Evolutionary conservation across 2,329 filamentous ascomycete genomes (phyloP).

Genomic region (Fusarium succisae): DNA sequence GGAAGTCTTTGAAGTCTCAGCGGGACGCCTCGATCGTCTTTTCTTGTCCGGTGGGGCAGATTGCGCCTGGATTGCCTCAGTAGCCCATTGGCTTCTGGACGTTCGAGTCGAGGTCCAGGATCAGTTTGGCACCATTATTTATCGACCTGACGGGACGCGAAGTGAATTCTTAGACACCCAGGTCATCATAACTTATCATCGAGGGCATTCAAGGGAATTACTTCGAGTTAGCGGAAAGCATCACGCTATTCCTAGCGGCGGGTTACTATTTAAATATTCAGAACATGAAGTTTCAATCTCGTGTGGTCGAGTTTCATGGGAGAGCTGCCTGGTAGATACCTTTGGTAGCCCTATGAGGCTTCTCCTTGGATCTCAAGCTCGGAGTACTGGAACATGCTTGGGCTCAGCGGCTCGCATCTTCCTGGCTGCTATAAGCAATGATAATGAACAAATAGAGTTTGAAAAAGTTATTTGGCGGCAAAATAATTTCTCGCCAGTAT

Average conservation of each 20-base stretch:
- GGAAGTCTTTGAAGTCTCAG: accelerated
- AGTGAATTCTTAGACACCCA: accelerated
- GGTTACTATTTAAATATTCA: accelerated
- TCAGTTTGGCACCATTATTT: accelerated
- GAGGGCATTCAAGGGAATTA: accelerated
- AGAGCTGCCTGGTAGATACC: background rate
- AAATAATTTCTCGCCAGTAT: no score
- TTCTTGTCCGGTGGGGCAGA: accelerated
- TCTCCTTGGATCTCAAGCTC: accelerated
- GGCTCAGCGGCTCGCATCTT: accelerated
- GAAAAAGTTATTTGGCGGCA: no score
- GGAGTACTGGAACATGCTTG: accelerated
- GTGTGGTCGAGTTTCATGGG: accelerated
- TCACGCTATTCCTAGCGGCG: accelerated
- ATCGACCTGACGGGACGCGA: accelerated
- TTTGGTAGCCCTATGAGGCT: background rate
- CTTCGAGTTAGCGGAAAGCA: accelerated
- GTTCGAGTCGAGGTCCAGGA: background rate
- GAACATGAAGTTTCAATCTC: accelerated
- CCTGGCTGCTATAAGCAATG: background rate
- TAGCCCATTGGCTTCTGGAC: background rate
- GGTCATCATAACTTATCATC: accelerated
- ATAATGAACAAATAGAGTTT: no score
- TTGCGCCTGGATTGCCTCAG: background rate
- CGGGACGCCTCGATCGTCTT: background rate